Evolutionary conservation across 306 rosid genomes (phyloP).

Genomic region (Prunus davidiana): DNA sequence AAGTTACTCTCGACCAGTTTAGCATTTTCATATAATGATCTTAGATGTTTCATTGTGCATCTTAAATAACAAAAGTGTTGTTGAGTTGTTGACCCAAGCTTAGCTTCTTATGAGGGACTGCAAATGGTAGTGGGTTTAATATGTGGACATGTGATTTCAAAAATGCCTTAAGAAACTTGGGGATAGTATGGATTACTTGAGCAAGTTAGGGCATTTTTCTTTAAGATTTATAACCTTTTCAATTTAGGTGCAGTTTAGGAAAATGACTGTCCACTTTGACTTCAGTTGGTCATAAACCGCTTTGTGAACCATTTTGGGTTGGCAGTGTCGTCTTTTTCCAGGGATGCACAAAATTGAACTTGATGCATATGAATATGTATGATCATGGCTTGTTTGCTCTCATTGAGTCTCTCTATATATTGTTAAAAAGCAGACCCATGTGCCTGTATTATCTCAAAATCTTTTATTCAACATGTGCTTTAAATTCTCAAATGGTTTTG

Average conservation of each 20-base stretch:
- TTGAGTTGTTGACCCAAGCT: not conserved
- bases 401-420: not conserved
- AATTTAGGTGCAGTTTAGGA: not conserved
- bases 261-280: not conserved
- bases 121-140: not conserved
- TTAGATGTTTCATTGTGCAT: not conserved
- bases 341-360: not conserved
- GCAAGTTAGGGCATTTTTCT: not conserved
- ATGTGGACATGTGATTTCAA: not conserved
- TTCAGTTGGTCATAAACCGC: not conserved
- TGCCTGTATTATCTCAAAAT: not conserved
- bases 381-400: not conserved
- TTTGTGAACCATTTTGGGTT: not conserved
- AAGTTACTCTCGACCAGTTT: not conserved
- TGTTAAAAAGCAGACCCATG: not conserved
- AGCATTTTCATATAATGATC: not conserved
- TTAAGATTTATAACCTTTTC: not conserved
- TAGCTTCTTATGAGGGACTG: not conserved
- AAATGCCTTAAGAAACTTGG: not conserved
- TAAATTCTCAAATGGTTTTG: not conserved
- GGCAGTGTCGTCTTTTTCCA: not conserved
- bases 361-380: not conserved
- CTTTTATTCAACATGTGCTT: slow-evolving; percentile 1
- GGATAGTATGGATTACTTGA: not conserved
- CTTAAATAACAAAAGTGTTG: not conserved